Evolutionary conservation across 2,329 filamentous ascomycete genomes (phyloP).

Genomic region (Colletotrichum neosansevieriae): DNA sequence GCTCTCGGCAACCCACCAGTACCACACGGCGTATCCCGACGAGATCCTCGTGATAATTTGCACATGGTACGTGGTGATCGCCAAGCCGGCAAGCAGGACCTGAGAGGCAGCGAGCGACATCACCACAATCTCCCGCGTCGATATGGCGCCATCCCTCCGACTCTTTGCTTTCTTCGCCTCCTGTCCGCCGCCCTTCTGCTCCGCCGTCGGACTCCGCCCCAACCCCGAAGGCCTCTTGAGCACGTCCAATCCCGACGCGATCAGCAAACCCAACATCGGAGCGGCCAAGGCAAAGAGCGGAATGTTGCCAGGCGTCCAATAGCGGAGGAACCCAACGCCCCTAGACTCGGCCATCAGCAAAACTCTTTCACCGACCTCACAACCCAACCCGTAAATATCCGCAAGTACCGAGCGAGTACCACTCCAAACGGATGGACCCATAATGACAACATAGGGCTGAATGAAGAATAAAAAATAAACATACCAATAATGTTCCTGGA

Average conservation of each 20-base stretch:
- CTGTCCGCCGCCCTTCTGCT: not conserved
- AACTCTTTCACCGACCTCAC: not conserved
- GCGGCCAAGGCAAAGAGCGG: constrained; percentile 88
- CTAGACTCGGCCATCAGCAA: constrained; percentile 58
- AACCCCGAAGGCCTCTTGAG: constrained; percentile 44
- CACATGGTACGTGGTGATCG: constrained; percentile 86
- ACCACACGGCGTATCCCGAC: constrained; percentile 91
- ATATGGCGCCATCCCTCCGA: constrained; percentile 24
- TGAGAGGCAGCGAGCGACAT: constrained; percentile 78
- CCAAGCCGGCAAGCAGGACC: constrained; percentile 75
- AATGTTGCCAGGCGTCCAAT: constrained; percentile 89
- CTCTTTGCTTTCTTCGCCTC: not conserved
- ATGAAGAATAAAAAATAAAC: constrained; percentile 45
- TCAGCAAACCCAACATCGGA: constrained; percentile 79
- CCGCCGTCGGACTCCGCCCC: constrained; percentile 25
- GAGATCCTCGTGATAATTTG: constrained; percentile 93
- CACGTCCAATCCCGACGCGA: constrained; percentile 67
- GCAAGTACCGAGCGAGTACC: constrained; percentile 30
- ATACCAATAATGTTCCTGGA: constrained; percentile 92
- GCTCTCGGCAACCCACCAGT: constrained; percentile 78
- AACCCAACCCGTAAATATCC: constrained; percentile 19
- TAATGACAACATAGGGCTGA: constrained; percentile 12
- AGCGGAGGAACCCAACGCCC: constrained; percentile 88
- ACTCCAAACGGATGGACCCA: not conserved
- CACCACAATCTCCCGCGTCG: constrained; percentile 48